Conservation (phyloP, 2,329 filamentous ascomycete species). For the Ophiocordyceps australis region DNA sequence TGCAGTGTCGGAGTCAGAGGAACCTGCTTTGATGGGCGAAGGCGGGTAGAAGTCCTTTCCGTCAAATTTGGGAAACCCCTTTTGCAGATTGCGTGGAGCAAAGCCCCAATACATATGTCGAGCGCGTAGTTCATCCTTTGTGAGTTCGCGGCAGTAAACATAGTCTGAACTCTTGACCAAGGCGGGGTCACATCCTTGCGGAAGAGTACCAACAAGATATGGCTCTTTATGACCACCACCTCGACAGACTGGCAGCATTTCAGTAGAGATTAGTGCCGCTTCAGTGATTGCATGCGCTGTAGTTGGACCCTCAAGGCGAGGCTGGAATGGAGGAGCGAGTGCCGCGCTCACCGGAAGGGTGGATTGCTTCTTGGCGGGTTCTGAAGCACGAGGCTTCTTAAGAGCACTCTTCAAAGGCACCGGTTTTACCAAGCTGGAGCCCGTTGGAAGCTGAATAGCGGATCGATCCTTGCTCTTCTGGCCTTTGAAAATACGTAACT, state of each 20-base stretch:
- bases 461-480: slow-evolving; percentile 3
- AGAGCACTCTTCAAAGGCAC: slow-evolving; percentile 4
- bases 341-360: slow-evolving; percentile 26
- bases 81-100: slow-evolving; percentile 27
- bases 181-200: slow-evolving; percentile 21
- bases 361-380: slow-evolving; percentile 13
- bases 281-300: slow-evolving; percentile 4
- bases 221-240: slow-evolving; percentile 12
- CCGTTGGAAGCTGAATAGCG: slow-evolving; percentile 5
- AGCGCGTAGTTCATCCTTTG: slow-evolving; percentile 37
- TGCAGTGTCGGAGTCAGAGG: background rate
- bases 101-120: slow-evolving; percentile 43
- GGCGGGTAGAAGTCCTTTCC: slow-evolving; percentile 45
- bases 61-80: slow-evolving; percentile 43
- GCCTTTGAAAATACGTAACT: slow-evolving; percentile 2
- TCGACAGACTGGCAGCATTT: slow-evolving; percentile 1
- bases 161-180: slow-evolving; percentile 27
- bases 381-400: slow-evolving; percentile 4
- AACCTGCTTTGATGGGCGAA: slow-evolving; percentile 19
- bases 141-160: slow-evolving; percentile 36
- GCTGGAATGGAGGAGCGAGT: slow-evolving; percentile 29
- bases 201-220: slow-evolving; percentile 36
- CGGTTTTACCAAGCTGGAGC: slow-evolving; percentile 12
- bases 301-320: slow-evolving; percentile 11
- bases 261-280: slow-evolving; percentile 1